Evolutionary conservation across 331 rosid species (phyloP).

Genomic region (Malus hybrid): DNA sequence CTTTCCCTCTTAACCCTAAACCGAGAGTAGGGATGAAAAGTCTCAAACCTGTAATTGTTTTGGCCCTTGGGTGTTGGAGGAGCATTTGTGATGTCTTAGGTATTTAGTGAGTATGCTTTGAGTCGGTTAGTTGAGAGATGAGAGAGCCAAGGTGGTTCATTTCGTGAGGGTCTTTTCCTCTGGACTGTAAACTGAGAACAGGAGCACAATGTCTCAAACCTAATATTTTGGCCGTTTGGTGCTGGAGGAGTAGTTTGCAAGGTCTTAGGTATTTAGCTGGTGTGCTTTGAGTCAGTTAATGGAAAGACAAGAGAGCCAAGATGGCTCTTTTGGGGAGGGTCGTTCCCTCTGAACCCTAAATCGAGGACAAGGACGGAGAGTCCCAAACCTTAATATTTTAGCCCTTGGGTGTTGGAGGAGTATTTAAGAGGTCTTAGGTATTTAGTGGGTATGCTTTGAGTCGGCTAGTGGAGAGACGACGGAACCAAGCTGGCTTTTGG

Average conservation of each 20-base stretch:
- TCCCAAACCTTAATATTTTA: background rate
- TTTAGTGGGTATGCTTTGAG: background rate
- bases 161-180: background rate
- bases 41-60: background rate
- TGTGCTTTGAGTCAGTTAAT: background rate
- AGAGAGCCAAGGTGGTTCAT: background rate
- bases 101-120: background rate
- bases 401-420: background rate
- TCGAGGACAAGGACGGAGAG: background rate
- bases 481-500: background rate
- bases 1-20: background rate
- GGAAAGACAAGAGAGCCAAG: background rate
- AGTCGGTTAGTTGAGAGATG: background rate
- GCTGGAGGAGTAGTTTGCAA: background rate
- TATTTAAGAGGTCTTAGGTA: background rate
- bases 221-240: background rate
- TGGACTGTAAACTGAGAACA: background rate
- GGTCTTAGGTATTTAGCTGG: background rate
- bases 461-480: background rate
- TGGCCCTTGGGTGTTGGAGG: background rate
- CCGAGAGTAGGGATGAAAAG: background rate
- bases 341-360: background rate
- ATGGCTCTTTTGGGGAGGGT: background rate
- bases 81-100: background rate
- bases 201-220: background rate